These are phyloP conservation scores for Rutstroemia sp. DNA, from an alignment of 2,329 filamentous ascomycete species.

Conservation along the genomic window DNA sequence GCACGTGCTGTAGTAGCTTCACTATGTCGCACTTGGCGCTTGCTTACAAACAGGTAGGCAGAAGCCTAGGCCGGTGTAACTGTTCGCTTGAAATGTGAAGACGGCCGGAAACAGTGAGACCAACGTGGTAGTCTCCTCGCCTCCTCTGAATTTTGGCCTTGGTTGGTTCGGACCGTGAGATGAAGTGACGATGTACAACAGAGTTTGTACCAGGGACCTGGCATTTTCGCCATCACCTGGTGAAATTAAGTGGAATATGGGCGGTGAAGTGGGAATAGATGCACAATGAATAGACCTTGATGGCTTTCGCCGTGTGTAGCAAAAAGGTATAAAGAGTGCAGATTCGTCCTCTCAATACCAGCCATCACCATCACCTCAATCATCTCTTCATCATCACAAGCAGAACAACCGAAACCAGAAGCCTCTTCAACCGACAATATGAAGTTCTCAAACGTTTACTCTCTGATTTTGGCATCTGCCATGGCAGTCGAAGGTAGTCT, in stretches of 20 bases:
- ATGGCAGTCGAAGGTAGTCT: constrained; percentile 15
- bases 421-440: constrained; percentile 13
- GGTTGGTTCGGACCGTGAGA: not conserved
- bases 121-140: not conserved
- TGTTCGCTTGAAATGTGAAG: not conserved
- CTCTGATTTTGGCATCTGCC: constrained; percentile 10
- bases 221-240: not conserved
- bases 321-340: not conserved
- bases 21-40: not conserved
- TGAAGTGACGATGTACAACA: not conserved
- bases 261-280: not conserved
- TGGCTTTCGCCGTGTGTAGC: not conserved
- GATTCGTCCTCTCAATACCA: not conserved
- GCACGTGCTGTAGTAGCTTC: not conserved
- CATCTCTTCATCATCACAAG: not conserved
- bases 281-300: not conserved
- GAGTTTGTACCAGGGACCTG: not conserved
- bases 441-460: constrained; percentile 20
- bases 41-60: not conserved
- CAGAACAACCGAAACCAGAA: not conserved
- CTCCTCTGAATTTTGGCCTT: not conserved
- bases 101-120: not conserved
- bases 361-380: not conserved
- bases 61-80: not conserved
- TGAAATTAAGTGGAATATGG: not conserved